phyloP scores from a whole-genome alignment of 2,329 filamentous ascomycete species.

The Emmonsiellopsis sp. region DNA sequence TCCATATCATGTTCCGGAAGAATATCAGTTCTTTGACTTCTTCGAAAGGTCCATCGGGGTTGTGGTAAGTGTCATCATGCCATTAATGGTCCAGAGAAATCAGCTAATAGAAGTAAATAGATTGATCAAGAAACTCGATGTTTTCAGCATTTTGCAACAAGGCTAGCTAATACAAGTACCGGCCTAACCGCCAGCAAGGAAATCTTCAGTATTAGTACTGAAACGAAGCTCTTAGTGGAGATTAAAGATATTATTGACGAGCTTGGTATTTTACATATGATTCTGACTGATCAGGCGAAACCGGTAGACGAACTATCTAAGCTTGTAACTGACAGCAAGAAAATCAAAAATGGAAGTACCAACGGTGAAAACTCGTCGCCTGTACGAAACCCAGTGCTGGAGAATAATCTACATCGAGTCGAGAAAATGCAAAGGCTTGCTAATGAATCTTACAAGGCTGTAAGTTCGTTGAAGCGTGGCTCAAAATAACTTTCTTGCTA shows the following conservation, averaged over 20 bases:
- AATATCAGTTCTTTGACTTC: constrained; percentile 52
- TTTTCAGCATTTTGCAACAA: neutral
- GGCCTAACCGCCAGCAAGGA: constrained; percentile 22
- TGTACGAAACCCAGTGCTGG: constrained; percentile 21
- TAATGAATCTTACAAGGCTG: constrained; percentile 13
- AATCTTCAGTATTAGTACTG: constrained; percentile 46
- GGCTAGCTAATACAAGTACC: neutral
- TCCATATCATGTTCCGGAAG: constrained; percentile 42
- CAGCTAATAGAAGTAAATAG: neutral
- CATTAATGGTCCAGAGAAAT: neutral
- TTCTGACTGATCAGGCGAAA: constrained; percentile 23
- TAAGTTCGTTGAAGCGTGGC: neutral
- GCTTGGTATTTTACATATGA: constrained; percentile 45
- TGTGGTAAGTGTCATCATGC: constrained; percentile 16
- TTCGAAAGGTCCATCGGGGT: constrained; percentile 55
- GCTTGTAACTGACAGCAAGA: constrained; percentile 27
- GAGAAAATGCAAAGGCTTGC: constrained; percentile 3
- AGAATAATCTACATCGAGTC: constrained; percentile 20
- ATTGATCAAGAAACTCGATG: constrained; percentile 22
- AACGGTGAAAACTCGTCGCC: constrained; percentile 1
- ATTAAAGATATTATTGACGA: constrained; percentile 61
- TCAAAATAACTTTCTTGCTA: neutral
- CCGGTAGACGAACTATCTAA: constrained; percentile 5
- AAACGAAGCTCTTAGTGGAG: constrained; percentile 54
- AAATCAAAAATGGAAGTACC: neutral